Evolutionary conservation across 2,329 filamentous ascomycete genomes (phyloP).

Genomic region (Dactylonectria macrodidyma): DNA sequence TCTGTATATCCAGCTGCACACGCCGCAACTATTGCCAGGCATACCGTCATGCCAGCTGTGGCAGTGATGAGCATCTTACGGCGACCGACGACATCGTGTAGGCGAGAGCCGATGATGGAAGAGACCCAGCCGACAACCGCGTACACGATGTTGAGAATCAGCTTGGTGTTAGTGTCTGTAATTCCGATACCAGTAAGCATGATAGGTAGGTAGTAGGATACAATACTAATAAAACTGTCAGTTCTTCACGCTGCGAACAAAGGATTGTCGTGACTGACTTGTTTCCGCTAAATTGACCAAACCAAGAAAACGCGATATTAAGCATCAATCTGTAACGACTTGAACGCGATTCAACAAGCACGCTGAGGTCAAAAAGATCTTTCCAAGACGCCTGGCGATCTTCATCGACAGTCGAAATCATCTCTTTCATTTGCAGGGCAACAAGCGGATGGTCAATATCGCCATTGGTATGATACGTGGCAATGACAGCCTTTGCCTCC

Average conservation of each 20-base stretch:
- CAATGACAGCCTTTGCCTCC: slow-evolving; percentile 19
- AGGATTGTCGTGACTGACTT: slow-evolving; percentile 33
- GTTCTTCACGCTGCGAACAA: not conserved
- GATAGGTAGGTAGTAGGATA: slow-evolving; percentile 53
- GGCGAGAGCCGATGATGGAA: slow-evolving; percentile 53
- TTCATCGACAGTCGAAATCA: slow-evolving; percentile 46
- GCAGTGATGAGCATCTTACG: slow-evolving; percentile 58
- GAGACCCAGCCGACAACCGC: slow-evolving; percentile 56
- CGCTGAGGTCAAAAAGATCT: slow-evolving; percentile 54
- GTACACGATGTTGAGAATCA: slow-evolving; percentile 58
- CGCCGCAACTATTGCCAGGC: slow-evolving; percentile 55
- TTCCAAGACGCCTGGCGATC: slow-evolving; percentile 51
- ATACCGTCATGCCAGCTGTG: slow-evolving; percentile 54
- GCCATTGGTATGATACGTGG: slow-evolving; percentile 65
- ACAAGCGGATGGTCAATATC: slow-evolving; percentile 66
- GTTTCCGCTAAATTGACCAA: slow-evolving; percentile 59
- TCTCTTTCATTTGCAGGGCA: slow-evolving; percentile 55
- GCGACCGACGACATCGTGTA: slow-evolving; percentile 58
- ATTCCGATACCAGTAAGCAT: slow-evolving; percentile 56
- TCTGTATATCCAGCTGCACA: slow-evolving; percentile 53
- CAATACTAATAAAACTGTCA: slow-evolving; percentile 19
- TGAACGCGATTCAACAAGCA: slow-evolving; percentile 53
- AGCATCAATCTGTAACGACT: slow-evolving; percentile 56
- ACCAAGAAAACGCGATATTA: slow-evolving; percentile 57
- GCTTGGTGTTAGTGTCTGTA: slow-evolving; percentile 53